A percentile compares a stretch with the other conserved stretches of the same genome.
These are phyloP conservation scores for Gynochthodes officinalis DNA, from an alignment of 257 asterid genomes.

Conservation along the genomic window DNA sequence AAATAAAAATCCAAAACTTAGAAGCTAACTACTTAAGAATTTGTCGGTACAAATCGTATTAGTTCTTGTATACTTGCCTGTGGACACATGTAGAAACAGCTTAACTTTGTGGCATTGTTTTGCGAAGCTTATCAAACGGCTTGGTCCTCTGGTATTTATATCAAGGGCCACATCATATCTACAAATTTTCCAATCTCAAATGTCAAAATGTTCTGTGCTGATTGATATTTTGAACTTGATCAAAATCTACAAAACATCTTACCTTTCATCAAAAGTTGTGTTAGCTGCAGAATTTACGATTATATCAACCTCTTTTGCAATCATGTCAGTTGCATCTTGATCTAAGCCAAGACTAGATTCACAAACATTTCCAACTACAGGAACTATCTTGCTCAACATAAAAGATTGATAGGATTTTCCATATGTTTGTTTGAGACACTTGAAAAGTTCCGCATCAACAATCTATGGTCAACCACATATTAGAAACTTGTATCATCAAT, in stretches of 20 bases:
- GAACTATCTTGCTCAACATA: constrained; percentile 82
- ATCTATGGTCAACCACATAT: constrained; percentile 32
- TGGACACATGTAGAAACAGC: constrained; percentile 84
- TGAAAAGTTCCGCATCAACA: constrained; percentile 66
- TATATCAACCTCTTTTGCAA: constrained; percentile 60
- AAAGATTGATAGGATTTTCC: constrained; percentile 74
- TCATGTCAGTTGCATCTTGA: constrained; percentile 46
- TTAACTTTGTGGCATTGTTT: constrained; percentile 63
- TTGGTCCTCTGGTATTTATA: constrained; percentile 79
- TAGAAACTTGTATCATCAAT: not conserved
- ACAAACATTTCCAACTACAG: constrained; percentile 80
- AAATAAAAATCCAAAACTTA: not conserved
- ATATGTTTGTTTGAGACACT: constrained; percentile 63
- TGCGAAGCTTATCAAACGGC: constrained; percentile 69
- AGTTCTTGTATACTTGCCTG: constrained; percentile 52
- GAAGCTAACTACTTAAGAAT: not conserved
- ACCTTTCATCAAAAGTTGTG: constrained; percentile 93
- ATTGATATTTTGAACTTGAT: not conserved
- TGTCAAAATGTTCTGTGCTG: not conserved
- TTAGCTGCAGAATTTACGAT: constrained; percentile 90
- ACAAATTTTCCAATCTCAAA: constrained; percentile 15
- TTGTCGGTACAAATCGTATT: not conserved
- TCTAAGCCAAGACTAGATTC: constrained; percentile 63
- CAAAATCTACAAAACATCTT: not conserved
- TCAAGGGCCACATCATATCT: constrained; percentile 88